phyloP scores from a whole-genome alignment of 371 early-diverging fungal genomes.

The Zancudomyces culisetae region DNA sequence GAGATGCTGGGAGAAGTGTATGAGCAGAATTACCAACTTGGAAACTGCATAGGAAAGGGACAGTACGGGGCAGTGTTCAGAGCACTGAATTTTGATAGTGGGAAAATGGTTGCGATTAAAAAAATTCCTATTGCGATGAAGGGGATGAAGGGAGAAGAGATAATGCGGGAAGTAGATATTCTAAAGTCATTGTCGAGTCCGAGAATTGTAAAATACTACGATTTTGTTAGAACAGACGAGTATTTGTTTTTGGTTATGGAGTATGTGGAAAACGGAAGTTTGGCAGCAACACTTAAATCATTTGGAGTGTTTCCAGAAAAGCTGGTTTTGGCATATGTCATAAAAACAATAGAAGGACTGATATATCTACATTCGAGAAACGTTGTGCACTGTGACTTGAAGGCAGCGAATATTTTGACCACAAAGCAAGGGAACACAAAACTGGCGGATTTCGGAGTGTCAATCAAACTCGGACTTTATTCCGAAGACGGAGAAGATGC shows the following conservation, averaged over 20 bases:
- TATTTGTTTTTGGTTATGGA: slow-evolving; percentile 74
- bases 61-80: slow-evolving; percentile 79
- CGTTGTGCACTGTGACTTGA: slow-evolving; percentile 90
- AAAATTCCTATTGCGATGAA: slow-evolving; percentile 51
- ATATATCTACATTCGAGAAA: slow-evolving; percentile 78
- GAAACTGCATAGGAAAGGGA: slow-evolving; percentile 80
- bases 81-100: slow-evolving; percentile 64
- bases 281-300: slow-evolving; percentile 65
- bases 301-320: slow-evolving; percentile 88
- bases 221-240: slow-evolving; percentile 51
- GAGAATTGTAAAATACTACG: slow-evolving; percentile 72
- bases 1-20: slow-evolving; percentile 13
- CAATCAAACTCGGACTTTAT: slow-evolving; percentile 46
- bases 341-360: slow-evolving; percentile 75
- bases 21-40: slow-evolving; percentile 34
- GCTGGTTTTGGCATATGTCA: slow-evolving; percentile 74
- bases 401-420: slow-evolving; percentile 85
- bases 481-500: slow-evolving; percentile 33
- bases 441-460: slow-evolving; percentile 90
- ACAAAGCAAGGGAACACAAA: slow-evolving; percentile 88
- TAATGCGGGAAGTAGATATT: slow-evolving; percentile 55
- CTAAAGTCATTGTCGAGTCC: slow-evolving; percentile 51
- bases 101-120: slow-evolving; percentile 77
- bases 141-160: slow-evolving; percentile 31
- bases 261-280: slow-evolving; percentile 90